Evolutionary conservation across 2,329 filamentous ascomycete species (phyloP), one percentile per base, ranked within the genome.

Genomic region (Pyricularia pennisetigena): DNA sequence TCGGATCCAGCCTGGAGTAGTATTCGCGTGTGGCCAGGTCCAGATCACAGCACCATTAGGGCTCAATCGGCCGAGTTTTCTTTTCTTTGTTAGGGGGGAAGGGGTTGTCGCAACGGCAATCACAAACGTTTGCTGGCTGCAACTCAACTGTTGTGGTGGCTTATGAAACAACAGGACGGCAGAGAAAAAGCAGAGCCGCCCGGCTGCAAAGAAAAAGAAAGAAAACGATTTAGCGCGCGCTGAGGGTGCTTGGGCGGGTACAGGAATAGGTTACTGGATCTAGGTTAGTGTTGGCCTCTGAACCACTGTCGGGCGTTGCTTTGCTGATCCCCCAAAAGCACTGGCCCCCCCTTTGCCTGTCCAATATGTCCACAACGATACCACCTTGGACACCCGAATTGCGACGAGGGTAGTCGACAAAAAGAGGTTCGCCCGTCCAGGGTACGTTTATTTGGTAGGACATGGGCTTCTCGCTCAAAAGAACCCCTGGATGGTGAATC

Each of bases 311-410:
- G 8, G 24, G 10, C 57, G 57, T 61, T 35, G 32, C 32, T 35
- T 61, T 61, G 57, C 57, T 61, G 57, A 61, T 61, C 57, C 57
- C 57, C 57, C 57, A 61, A 49, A 61, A 61, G 57, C 57, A 61
- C 57, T 61, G 57, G 26, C 57, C 57, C n/a, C 54, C 32, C 32
- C n/a, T n/a, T 61, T 26, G 57, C 57, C 12, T 16, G n/a, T 61
- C 57, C n/a, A 61, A 26, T 26, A 61, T 61, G 57, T 61, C 57
- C 57, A 61, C 57, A 23, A 14, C 57, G 14, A 61, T 61, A n/a
- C 57, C n/a, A 61, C 57, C 57, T 26, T 61, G 24, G 41, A 49
- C 32, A 35, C 32, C 32, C 32, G n/a, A 49, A 49, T 49, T 49
- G 41, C 32, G n/a, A 49, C 41, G n/a, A 49, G 41, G 41, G 41